phyloP scores from a whole-genome alignment of 2,329 filamentous ascomycete genomes.

The Cladosporium sp. region DNA sequence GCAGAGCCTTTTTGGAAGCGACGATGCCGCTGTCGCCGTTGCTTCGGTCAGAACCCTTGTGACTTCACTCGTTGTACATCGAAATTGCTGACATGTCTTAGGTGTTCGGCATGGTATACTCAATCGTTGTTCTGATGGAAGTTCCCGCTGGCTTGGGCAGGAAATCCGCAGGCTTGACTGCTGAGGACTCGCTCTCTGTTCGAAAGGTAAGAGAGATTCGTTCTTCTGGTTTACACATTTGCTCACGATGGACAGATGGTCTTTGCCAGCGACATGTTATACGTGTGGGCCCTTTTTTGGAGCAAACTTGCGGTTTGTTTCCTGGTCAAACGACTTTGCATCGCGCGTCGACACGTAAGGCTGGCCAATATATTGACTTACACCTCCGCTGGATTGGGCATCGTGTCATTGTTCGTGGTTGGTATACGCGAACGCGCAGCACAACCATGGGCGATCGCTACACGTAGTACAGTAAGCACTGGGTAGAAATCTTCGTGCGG shows the following conservation, averaged over 20 bases:
- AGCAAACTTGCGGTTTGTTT: conserved; percentile 14
- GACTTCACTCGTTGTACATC: neutral
- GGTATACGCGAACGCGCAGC: neutral
- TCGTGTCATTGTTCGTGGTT: neutral
- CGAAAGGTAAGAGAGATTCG: neutral
- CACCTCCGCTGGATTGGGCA: neutral
- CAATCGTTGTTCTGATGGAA: neutral
- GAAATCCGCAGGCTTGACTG: neutral
- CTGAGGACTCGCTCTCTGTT: neutral
- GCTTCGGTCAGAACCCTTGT: conserved; percentile 3
- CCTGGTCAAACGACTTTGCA: conserved; percentile 12
- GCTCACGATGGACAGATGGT: neutral
- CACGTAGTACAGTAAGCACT: neutral
- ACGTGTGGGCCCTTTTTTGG: conserved; percentile 4
- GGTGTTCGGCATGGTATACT: neutral
- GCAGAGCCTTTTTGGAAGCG: conserved; percentile 14
- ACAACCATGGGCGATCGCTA: neutral
- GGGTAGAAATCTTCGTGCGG: neutral
- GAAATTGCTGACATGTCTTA: neutral
- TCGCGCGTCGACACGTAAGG: neutral
- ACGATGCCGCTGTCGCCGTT: conserved; percentile 6
- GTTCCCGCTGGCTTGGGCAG: conserved; percentile 1
- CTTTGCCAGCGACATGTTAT: conserved; percentile 16
- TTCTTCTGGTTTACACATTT: neutral
- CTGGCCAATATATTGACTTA: neutral